Evolutionary conservation across 345 rosid genomes (phyloP).

Genomic region (Boechera divaricarpa): DNA sequence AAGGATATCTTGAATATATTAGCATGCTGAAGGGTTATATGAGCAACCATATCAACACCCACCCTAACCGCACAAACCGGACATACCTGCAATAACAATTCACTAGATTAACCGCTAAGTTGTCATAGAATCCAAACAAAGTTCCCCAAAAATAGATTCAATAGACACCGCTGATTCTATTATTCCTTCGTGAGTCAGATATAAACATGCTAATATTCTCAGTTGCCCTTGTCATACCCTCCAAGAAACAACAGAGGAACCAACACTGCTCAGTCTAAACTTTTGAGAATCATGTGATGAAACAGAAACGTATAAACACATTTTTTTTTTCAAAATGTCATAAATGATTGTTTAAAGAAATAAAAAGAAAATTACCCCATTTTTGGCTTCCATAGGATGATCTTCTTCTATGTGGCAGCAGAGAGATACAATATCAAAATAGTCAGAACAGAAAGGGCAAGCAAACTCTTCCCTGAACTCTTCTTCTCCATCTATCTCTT

Average conservation of each 20-base stretch:
- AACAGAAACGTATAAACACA: background rate
- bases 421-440: conserved; percentile 85
- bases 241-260: conserved; percentile 18
- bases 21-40: conserved; percentile 91
- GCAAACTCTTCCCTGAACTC: conserved; percentile 92
- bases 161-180: background rate
- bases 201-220: background rate
- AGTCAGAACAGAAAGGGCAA: conserved; percentile 93
- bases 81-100: conserved; percentile 68
- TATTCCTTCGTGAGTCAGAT: background rate
- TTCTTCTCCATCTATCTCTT: conserved; percentile 88
- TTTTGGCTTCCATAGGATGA: conserved; percentile 83
- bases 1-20: conserved; percentile 94
- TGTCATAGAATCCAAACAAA: background rate
- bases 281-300: conserved; percentile 2
- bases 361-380: conserved; percentile 60
- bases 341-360: background rate
- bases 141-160: background rate
- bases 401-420: conserved; percentile 94
- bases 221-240: background rate
- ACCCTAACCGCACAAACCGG: conserved; percentile 91
- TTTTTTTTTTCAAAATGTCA: background rate
- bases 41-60: conserved; percentile 95
- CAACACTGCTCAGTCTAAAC: background rate
- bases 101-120: background rate